These are phyloP conservation scores for Ceriops decandra DNA, from an alignment of 345 rosid genomes.

Conservation along the genomic window DNA sequence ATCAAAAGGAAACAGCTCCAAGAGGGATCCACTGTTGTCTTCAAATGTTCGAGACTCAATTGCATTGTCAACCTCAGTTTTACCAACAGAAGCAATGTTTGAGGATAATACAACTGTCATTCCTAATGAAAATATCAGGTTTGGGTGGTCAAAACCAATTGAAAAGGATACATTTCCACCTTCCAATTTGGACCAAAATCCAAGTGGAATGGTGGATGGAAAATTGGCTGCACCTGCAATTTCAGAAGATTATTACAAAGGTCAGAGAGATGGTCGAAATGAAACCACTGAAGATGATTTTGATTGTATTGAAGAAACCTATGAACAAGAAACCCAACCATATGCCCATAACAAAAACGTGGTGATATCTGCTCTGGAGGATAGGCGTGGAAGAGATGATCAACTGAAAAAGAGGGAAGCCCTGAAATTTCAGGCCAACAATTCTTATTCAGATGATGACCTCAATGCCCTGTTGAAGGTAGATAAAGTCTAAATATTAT, in stretches of 20 bases:
- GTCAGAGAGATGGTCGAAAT: constrained; percentile 24
- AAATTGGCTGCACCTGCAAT: constrained; percentile 22
- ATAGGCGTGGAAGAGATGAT: constrained; percentile 18
- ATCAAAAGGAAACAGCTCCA: constrained; percentile 47
- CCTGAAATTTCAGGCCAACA: constrained; percentile 15
- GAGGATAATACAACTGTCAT: constrained; percentile 30
- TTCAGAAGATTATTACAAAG: constrained; percentile 21
- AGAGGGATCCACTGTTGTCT: constrained; percentile 40
- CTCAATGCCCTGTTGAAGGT: constrained; percentile 49
- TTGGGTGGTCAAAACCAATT: constrained; percentile 39
- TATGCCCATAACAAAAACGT: constrained; percentile 17
- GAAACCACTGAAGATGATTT: constrained; percentile 20
- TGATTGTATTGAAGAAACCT: constrained; percentile 24
- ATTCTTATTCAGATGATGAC: constrained; percentile 41
- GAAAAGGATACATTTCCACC: constrained; percentile 41
- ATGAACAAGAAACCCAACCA: constrained; percentile 29
- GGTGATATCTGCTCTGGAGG: constrained; percentile 26
- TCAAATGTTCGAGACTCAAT: constrained; percentile 48
- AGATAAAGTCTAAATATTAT: neutral
- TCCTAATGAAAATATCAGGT: constrained; percentile 36
- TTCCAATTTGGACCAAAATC: constrained; percentile 24
- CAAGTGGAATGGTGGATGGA: constrained; percentile 38
- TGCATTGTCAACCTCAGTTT: constrained; percentile 27
- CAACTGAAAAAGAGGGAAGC: constrained; percentile 20
- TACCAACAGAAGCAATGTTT: constrained; percentile 26